Evolutionary conservation across 2,329 filamentous ascomycete species (phyloP).

Genomic region (Aspergillus sclerotialis): DNA sequence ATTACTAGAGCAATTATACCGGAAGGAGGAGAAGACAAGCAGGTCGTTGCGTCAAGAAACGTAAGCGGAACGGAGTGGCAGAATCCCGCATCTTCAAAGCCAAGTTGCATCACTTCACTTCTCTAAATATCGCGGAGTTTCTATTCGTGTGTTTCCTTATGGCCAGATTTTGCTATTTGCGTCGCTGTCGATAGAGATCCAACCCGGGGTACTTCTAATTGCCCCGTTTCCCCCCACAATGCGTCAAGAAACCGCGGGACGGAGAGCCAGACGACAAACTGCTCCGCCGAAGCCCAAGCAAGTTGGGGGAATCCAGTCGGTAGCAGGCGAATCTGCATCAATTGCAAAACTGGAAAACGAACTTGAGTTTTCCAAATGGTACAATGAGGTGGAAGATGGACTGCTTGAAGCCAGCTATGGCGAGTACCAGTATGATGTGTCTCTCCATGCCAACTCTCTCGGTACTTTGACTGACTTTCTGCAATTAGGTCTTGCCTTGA

Average conservation of each 20-base stretch:
- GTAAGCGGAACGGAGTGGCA: conserved; percentile 25
- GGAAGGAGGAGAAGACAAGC: conserved; percentile 1
- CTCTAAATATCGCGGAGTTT: neutral
- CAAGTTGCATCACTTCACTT: conserved; percentile 9
- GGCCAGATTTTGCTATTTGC: no score
- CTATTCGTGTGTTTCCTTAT: no score
- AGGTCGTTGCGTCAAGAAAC: conserved; percentile 20
- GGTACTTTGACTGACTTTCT: conserved; percentile 5
- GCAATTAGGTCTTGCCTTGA: conserved; percentile 62
- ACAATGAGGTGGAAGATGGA: conserved; percentile 54
- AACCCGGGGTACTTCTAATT: neutral
- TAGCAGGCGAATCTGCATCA: conserved; percentile 8
- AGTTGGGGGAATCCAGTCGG: conserved; percentile 9
- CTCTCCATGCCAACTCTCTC: neutral
- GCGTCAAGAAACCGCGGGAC: conserved; percentile 22
- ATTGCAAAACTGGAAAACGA: conserved; percentile 47
- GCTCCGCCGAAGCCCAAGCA: conserved; percentile 23
- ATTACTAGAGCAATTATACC: neutral
- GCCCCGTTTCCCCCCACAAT: conserved; percentile 9
- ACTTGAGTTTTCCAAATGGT: conserved; percentile 54
- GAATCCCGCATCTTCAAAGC: conserved; percentile 23
- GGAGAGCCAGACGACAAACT: conserved; percentile 30
- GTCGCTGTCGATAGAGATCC: no score
- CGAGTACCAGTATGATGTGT: conserved; percentile 63
- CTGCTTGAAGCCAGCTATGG: conserved; percentile 77